Percentiles rank a stretch among this genome's conserved stretches.
Evolutionary conservation across 306 rosid species (phyloP).

Genomic region (Quercus robur): DNA sequence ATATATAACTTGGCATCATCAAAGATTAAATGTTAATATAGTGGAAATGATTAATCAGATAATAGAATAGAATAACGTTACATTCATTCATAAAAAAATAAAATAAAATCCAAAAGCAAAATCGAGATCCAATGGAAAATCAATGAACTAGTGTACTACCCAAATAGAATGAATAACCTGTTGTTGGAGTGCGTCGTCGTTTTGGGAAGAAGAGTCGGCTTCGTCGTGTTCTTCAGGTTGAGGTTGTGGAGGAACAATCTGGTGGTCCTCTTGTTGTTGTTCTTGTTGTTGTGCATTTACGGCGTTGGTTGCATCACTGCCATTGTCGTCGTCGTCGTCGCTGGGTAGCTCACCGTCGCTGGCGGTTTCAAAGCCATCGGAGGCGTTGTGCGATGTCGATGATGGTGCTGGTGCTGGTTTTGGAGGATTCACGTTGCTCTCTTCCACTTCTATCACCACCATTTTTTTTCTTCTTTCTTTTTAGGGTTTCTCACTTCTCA

Average conservation of each 20-base stretch:
- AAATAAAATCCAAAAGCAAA: too few species aligned
- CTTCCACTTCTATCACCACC: constrained; percentile 22
- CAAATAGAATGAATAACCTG: too few species aligned
- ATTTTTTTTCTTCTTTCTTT: not conserved
- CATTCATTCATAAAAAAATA: too few species aligned
- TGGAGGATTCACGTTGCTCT: constrained; percentile 12
- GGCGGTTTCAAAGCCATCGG: constrained; percentile 62
- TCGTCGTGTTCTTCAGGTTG: not conserved
- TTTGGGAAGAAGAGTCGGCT: not conserved
- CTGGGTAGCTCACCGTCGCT: constrained; percentile 50
- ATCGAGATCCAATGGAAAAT: too few species aligned
- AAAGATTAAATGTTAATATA: too few species aligned
- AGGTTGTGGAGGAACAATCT: not conserved
- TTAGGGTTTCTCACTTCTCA: not conserved
- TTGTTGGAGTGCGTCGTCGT: constrained; percentile 26
- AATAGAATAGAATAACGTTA: too few species aligned
- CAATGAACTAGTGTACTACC: not conserved
- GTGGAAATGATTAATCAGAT: too few species aligned
- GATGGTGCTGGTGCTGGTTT: constrained; percentile 3
- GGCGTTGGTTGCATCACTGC: not conserved
- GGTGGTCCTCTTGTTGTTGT: not conserved
- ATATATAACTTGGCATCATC: too few species aligned
- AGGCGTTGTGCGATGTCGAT: constrained; percentile 8
- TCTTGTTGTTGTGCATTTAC: not conserved
- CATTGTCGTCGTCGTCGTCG: constrained; percentile 17